These are phyloP conservation scores for Acer negundo DNA, from an alignment of 345 rosid genomes.

Conservation along the genomic window DNA sequence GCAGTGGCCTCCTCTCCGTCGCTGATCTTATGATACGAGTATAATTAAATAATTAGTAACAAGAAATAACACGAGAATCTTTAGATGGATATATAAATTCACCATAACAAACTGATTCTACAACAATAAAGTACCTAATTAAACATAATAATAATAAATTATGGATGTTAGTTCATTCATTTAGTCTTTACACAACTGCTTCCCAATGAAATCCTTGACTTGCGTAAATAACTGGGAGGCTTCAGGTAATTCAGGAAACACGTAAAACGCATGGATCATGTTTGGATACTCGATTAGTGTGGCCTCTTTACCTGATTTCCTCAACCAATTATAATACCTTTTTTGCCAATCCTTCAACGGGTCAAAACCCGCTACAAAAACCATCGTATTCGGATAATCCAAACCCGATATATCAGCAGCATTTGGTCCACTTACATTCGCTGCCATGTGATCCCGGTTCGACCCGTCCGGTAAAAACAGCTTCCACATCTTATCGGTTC, in stretches of 20 bases:
- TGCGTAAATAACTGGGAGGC: constrained; percentile 42
- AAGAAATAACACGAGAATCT: too few relatives aligned
- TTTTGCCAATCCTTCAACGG: constrained; percentile 85
- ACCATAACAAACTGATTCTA: too few relatives aligned
- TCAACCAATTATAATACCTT: constrained; percentile 68
- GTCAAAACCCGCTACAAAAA: constrained; percentile 60
- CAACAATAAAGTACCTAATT: not conserved
- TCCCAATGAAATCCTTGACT: constrained; percentile 53
- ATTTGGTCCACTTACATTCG: constrained; percentile 48
- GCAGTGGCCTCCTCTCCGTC: too few relatives aligned
- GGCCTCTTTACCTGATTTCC: constrained; percentile 60
- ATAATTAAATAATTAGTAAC: too few relatives aligned
- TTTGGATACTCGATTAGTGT: constrained; percentile 66
- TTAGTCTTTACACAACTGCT: not conserved
- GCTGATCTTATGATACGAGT: too few relatives aligned
- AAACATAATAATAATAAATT: not conserved
- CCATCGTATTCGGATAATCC: constrained; percentile 58
- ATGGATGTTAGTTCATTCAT: not conserved
- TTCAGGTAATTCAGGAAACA: constrained; percentile 70
- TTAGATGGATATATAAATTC: too few relatives aligned
- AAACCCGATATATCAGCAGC: constrained; percentile 42
- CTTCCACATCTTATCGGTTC: constrained; percentile 66
- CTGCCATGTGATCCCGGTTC: constrained; percentile 54
- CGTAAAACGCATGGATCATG: constrained; percentile 78
- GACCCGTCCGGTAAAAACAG: constrained; percentile 58